Percentiles rank a stretch among this genome's conserved stretches.
These are phyloP conservation scores for Colletotrichum eremochloae DNA, from an alignment of 2,329 filamentous ascomycete species.

Conservation along the genomic window DNA sequence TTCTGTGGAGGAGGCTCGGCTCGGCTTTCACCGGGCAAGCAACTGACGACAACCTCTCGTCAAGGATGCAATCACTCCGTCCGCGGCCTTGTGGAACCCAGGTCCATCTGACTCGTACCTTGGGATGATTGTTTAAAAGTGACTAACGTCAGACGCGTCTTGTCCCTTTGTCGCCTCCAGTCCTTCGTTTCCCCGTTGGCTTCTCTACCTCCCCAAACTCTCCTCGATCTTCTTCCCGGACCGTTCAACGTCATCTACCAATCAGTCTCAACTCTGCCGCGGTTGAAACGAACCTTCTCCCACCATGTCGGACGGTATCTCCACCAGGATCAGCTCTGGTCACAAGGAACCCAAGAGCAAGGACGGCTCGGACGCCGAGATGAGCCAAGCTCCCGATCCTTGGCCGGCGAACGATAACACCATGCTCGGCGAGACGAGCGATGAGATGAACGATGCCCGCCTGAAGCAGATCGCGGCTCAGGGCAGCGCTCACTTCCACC, in stretches of 20 bases:
- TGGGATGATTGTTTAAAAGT: slow-evolving; percentile 26
- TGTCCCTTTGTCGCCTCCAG: slow-evolving; percentile 15
- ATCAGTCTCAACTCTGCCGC: not conserved
- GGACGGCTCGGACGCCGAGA: slow-evolving; percentile 32
- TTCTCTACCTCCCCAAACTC: slow-evolving; percentile 1
- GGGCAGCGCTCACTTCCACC: slow-evolving; percentile 63
- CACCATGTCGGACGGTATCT: slow-evolving; percentile 36
- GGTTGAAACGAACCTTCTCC: not conserved
- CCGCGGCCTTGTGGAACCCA: slow-evolving; percentile 30
- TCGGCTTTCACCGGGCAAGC: slow-evolving; percentile 26
- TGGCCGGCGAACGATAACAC: slow-evolving; percentile 36
- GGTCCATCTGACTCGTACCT: slow-evolving; percentile 31
- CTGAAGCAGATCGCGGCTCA: slow-evolving; percentile 62
- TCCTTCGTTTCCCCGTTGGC: slow-evolving; percentile 10
- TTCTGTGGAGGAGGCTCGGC: slow-evolving; percentile 37
- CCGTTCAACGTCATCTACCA: not conserved
- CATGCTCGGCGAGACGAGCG: slow-evolving; percentile 42
- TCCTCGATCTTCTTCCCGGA: slow-evolving; percentile 7
- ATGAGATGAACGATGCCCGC: slow-evolving; percentile 53
- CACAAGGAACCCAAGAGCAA: slow-evolving; percentile 33
- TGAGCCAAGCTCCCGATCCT: slow-evolving; percentile 27
- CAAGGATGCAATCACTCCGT: slow-evolving; percentile 22
- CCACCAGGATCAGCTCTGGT: slow-evolving; percentile 22
- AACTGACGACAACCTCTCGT: slow-evolving; percentile 34
- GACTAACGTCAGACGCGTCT: slow-evolving; percentile 29